Conservation (phyloP, 768 basidiomycete genomes). For the Leccinum fibrillosum region DNA sequence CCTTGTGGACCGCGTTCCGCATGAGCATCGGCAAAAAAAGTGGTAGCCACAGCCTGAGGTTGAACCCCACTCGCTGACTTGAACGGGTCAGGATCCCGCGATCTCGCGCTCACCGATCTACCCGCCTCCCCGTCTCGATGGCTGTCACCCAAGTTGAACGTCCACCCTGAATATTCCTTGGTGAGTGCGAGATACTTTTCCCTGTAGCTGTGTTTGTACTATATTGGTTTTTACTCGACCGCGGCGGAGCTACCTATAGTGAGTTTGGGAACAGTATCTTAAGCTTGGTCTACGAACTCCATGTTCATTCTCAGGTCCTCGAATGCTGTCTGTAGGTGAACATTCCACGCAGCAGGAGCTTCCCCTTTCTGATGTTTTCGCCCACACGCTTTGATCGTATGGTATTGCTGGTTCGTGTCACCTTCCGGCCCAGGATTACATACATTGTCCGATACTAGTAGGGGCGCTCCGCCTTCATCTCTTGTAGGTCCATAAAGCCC, state of each 20-base stretch:
- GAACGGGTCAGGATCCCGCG: too few species aligned
- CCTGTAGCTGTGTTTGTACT: not conserved
- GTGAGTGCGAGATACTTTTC: not conserved
- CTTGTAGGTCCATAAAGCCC: not conserved
- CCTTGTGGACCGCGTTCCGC: not conserved
- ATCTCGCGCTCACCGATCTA: not conserved
- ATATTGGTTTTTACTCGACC: not conserved
- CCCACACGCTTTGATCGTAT: too few species aligned
- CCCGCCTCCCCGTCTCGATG: not conserved
- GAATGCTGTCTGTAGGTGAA: not conserved
- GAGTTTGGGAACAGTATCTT: not conserved
- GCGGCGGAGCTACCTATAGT: not conserved
- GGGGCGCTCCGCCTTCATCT: not conserved
- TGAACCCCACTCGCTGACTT: constrained; percentile 1
- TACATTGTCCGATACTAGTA: not conserved
- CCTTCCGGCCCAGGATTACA: not conserved
- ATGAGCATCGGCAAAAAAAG: not conserved
- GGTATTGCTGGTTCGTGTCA: not conserved
- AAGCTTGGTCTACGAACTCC: not conserved
- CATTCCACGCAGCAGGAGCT: not conserved
- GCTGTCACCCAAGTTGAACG: not conserved
- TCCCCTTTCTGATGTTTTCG: not conserved
- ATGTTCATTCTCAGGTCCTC: not conserved
- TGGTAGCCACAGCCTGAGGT: not conserved
- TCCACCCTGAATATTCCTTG: not conserved